Evolutionary conservation across 2,329 filamentous ascomycete genomes (phyloP).

Genomic region (Ambrosiella xylebori): DNA sequence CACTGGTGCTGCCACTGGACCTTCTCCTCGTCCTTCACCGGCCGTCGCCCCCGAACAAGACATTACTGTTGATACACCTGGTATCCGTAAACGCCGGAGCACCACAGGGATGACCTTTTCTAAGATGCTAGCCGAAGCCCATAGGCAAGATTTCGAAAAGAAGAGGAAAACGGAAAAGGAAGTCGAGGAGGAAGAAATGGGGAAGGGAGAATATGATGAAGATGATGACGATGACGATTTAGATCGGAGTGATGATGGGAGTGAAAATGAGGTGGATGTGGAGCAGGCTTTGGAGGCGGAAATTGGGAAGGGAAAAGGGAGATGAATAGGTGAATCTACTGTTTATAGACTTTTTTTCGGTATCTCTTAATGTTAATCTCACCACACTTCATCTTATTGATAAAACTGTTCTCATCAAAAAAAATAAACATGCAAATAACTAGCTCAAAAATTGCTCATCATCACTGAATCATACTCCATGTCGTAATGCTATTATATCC

Average conservation of each 20-base stretch:
- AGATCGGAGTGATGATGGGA: slow-evolving; percentile 1
- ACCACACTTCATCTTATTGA: background rate
- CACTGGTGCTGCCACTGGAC: background rate
- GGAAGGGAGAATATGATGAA: slow-evolving; percentile 14
- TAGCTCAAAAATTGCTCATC: background rate
- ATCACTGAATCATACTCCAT: background rate
- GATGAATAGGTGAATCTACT: background rate
- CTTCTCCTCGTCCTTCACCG: background rate
- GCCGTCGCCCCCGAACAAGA: slow-evolving; percentile 6
- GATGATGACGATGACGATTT: slow-evolving; percentile 20
- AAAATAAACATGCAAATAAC: background rate
- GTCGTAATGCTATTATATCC: background rate
- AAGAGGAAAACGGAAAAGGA: slow-evolving; percentile 29
- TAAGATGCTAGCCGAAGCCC: slow-evolving; percentile 63
- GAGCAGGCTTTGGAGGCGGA: background rate
- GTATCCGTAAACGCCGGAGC: slow-evolving; percentile 11
- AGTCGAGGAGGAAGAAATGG: background rate
- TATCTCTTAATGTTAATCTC: background rate
- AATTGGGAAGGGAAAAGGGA: background rate
- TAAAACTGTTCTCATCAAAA: background rate
- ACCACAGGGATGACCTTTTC: slow-evolving; percentile 27
- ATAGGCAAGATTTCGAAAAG: slow-evolving; percentile 84
- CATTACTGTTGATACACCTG: slow-evolving; percentile 16
- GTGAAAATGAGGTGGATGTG: background rate
- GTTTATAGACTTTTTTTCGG: background rate